phyloP scores from a whole-genome alignment of 305 asterid genomes.

The Andrographis paniculata region DNA sequence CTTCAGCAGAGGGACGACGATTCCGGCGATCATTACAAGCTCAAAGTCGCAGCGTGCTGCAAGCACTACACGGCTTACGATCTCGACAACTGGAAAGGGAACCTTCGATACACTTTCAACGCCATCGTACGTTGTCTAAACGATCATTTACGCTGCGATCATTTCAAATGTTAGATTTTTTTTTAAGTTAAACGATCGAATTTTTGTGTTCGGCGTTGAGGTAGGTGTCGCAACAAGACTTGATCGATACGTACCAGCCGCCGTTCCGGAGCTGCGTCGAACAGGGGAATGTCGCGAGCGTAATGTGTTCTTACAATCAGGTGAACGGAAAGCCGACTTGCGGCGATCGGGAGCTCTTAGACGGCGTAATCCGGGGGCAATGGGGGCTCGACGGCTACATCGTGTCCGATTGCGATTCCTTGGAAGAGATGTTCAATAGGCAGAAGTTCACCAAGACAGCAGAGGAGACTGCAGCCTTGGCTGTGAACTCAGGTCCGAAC shows the following conservation, averaged over 20 bases:
- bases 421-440: conserved; percentile 37
- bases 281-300: conserved; percentile 78
- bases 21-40: conserved; percentile 46
- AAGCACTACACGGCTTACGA: conserved; percentile 97
- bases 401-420: conserved; percentile 65
- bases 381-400: conserved; percentile 78
- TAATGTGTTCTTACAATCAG: conserved; percentile 77
- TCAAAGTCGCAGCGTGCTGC: conserved; percentile 93
- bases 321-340: conserved; percentile 74
- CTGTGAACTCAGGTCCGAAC: conserved; percentile 46
- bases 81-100: conserved; percentile 90
- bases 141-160: not conserved
- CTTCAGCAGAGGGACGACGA: conserved; percentile 67
- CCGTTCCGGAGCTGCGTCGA: conserved; percentile 83
- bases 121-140: conserved; percentile 44
- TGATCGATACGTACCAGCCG: conserved; percentile 85
- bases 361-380: conserved; percentile 60
- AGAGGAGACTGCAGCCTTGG: conserved; percentile 66
- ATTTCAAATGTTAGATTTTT: not conserved
- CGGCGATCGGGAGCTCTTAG: conserved; percentile 49
- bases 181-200: too few species aligned
- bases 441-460: conserved; percentile 71
- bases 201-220: too few species aligned
- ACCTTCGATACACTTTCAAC: conserved; percentile 64
- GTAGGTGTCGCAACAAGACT: conserved; percentile 81